phyloP scores from a whole-genome alignment of 208 protist species.

The Crithidia mellificae region DNA sequence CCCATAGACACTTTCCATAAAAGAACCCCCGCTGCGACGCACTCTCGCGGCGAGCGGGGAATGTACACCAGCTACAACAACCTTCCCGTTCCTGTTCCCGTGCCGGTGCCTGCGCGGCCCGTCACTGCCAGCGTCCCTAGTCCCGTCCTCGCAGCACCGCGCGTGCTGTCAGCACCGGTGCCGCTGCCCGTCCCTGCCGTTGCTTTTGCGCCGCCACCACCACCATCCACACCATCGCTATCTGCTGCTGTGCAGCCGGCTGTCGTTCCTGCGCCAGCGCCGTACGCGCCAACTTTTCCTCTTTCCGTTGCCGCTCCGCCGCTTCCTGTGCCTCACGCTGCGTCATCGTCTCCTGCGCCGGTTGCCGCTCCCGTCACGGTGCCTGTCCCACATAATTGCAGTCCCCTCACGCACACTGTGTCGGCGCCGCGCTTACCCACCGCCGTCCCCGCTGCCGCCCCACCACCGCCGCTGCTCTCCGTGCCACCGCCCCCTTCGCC shows the following conservation, averaged over 20 bases:
- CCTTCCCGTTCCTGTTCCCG: constrained; percentile 11
- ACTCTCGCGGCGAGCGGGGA: not conserved
- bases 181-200: constrained; percentile 10
- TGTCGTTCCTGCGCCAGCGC: not conserved
- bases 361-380: not conserved
- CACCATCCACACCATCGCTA: not conserved
- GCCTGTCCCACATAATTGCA: not conserved
- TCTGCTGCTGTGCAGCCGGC: too few relatives aligned
- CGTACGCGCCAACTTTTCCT: too few relatives aligned
- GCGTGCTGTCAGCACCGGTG: constrained; percentile 3
- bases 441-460: not conserved
- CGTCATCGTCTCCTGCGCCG: not conserved
- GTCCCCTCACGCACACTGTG: not conserved
- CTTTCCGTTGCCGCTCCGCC: too few relatives aligned
- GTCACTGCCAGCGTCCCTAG: not conserved
- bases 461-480: not conserved
- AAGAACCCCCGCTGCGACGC: constrained; percentile 1
- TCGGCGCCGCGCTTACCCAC: not conserved
- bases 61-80: constrained; percentile 12
- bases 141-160: constrained; percentile 5
- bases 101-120: constrained; percentile 13
- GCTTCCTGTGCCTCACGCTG: not conserved
- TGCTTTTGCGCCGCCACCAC: not conserved
- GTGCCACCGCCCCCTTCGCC: too few relatives aligned
- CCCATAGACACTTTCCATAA: not conserved